Conservation (phyloP, 208 protist species). For the Lotmaria passim region DNA sequence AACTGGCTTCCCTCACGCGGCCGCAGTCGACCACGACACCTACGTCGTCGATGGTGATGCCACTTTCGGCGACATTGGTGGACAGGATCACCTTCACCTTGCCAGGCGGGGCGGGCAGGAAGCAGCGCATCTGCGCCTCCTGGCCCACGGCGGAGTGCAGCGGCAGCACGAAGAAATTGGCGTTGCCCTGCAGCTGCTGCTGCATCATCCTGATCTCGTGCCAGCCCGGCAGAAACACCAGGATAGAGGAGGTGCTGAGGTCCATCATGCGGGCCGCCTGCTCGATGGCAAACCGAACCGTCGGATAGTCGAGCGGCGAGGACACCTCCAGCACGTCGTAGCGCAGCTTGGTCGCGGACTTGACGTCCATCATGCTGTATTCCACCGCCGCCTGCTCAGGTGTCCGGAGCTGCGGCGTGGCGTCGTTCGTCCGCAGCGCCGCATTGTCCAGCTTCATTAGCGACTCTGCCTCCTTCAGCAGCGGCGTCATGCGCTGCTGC, state of each 20-base stretch:
- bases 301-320: conserved; percentile 76
- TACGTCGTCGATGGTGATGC: conserved; percentile 99
- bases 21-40: conserved; percentile 98
- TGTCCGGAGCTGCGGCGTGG: too few species aligned
- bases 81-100: conserved; percentile 97
- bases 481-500: conserved; percentile 75
- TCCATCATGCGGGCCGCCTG: conserved; percentile 79
- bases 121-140: conserved; percentile 97
- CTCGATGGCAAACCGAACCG: conserved; percentile 86
- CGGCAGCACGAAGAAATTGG: conserved; percentile 72
- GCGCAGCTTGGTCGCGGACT: conserved; percentile 20
- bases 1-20: conserved; percentile 96
- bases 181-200: conserved; percentile 78
- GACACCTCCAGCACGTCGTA: conserved; percentile 74
- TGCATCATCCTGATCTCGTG: conserved; percentile 87
- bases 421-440: too few species aligned
- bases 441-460: too few species aligned
- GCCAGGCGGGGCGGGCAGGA: conserved; percentile 92
- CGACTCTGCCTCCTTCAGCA: conserved; percentile 66
- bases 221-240: conserved; percentile 95
- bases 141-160: conserved; percentile 94
- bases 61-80: conserved; percentile 99
- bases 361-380: background rate
- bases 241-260: conserved; percentile 67
- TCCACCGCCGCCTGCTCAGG: background rate